Conservation (phyloP, 1,139 yeast genomes). For the Pichia sp. region DNA sequence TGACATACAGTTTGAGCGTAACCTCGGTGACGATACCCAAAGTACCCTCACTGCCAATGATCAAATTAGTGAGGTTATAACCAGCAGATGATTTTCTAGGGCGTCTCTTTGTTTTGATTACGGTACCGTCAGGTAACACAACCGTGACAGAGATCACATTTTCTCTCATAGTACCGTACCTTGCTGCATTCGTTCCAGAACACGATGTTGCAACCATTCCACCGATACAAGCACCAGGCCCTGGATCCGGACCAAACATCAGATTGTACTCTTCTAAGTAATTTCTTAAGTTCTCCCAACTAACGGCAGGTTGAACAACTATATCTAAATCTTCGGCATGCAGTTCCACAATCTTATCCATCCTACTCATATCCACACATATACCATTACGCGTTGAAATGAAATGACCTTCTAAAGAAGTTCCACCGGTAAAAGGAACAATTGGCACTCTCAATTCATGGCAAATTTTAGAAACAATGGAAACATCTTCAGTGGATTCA, state of each 20-base stretch:
- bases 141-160: constrained; percentile 62
- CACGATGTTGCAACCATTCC: constrained; percentile 74
- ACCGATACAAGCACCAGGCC: constrained; percentile 73
- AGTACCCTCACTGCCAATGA: constrained; percentile 74
- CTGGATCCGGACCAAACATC: constrained; percentile 73
- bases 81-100: constrained; percentile 79
- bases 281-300: constrained; percentile 67
- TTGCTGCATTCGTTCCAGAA: constrained; percentile 74
- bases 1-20: constrained; percentile 58
- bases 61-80: constrained; percentile 58
- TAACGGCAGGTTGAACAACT: constrained; percentile 69
- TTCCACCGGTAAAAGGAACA: constrained; percentile 80
- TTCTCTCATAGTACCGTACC: constrained; percentile 73
- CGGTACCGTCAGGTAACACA: constrained; percentile 73
- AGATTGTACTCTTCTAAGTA: constrained; percentile 40
- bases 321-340: constrained; percentile 61
- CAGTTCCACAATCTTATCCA: constrained; percentile 49
- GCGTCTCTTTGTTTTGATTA: constrained; percentile 61
- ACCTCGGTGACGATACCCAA: constrained; percentile 71
- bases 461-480: constrained; percentile 56
- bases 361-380: constrained; percentile 46
- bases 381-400: constrained; percentile 68
- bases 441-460: constrained; percentile 59
- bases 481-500: constrained; percentile 57
- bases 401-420: constrained; percentile 84